Evolutionary conservation across 148 eudicot species (phyloP).

Genomic region (Rhododendron mucronatum): DNA sequence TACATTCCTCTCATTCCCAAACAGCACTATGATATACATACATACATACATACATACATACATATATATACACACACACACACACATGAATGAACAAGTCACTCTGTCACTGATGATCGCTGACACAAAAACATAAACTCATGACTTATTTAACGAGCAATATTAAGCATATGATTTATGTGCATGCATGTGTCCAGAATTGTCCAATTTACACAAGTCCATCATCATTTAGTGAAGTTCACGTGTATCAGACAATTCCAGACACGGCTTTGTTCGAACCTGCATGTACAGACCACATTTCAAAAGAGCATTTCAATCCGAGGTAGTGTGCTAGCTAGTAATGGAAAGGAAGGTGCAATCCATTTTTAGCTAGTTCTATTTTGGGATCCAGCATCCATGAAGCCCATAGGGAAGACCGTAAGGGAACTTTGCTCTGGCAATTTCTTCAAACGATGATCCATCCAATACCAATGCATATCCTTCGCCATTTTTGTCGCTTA

Average conservation of each 20-base stretch:
- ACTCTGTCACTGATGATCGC: background rate
- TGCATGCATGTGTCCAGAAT: background rate
- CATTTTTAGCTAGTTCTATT: conserved; percentile 9
- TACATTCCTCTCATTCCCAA: background rate
- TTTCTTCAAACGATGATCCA: conserved; percentile 75
- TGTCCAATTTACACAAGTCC: background rate
- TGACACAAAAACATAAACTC: background rate
- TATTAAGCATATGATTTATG: background rate
- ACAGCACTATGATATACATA: background rate
- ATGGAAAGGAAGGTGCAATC: background rate
- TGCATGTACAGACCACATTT: background rate
- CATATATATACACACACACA: background rate
- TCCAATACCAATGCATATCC: conserved; percentile 84
- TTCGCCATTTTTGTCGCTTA: conserved; percentile 81
- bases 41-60: too few species aligned
- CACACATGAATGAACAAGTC: background rate
- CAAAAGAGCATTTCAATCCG: background rate
- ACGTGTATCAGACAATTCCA: background rate
- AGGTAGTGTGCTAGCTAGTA: background rate
- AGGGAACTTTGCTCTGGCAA: conserved; percentile 92
- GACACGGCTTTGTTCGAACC: background rate
- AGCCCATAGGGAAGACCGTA: conserved; percentile 96
- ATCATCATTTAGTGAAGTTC: background rate
- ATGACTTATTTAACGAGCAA: background rate
- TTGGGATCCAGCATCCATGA: conserved; percentile 97